A percentile compares a stretch with the other conserved stretches of the same genome.
Conservation (phyloP, 2,329 filamentous ascomycete genomes). For the Pseudogymnoascus sp. region DNA sequence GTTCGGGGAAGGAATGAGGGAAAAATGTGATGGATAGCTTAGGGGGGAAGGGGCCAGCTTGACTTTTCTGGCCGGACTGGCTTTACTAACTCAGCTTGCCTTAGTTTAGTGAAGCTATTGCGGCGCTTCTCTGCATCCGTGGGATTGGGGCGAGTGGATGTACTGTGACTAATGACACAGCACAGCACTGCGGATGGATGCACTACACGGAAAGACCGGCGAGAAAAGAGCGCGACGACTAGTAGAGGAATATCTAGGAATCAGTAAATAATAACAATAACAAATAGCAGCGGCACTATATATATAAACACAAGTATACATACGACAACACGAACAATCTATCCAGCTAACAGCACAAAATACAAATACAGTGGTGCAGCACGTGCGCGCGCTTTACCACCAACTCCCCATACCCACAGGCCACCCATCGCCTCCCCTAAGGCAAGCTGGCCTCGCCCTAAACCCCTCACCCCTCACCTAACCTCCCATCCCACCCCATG, state of each 20-base stretch:
- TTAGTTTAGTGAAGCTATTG: not conserved
- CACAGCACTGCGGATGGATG: not conserved
- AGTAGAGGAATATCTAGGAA: not conserved
- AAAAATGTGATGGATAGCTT: not conserved
- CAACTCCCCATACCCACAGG: not conserved
- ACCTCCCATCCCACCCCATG: not conserved
- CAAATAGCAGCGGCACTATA: not conserved
- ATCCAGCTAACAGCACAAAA: not conserved
- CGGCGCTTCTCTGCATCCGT: not conserved
- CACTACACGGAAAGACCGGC: not conserved
- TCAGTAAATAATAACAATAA: not conserved
- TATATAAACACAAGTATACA: not conserved
- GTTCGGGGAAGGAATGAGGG: not conserved
- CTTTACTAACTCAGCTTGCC: not conserved
- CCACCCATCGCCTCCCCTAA: not conserved
- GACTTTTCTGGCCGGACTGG: not conserved
- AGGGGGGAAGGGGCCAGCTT: not conserved
- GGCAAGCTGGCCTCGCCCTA: not conserved
- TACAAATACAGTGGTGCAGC: too few relatives aligned
- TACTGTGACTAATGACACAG: not conserved
- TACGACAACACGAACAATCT: not conserved
- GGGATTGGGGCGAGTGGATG: not conserved
- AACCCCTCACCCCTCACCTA: not conserved
- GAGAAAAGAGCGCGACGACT: not conserved
- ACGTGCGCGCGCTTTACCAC: not conserved